phyloP scores from a whole-genome alignment of 2,329 filamentous ascomycete genomes.

The Ophiocordyceps camponoti-leonardi region DNA sequence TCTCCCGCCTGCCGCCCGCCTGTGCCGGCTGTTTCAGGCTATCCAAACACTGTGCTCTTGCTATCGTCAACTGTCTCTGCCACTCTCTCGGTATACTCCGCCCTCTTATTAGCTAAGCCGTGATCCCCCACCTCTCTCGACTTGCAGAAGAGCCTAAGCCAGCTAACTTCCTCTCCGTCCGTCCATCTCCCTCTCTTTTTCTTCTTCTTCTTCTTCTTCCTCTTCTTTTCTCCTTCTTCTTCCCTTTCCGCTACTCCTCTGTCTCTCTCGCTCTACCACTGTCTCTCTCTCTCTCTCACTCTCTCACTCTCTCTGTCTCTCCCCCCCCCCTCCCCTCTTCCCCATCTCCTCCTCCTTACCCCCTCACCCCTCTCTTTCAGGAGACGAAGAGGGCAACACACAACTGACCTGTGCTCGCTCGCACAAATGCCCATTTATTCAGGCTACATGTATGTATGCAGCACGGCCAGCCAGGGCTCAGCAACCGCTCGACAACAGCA shows the following conservation, averaged over 20 bases:
- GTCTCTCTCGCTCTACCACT: background rate
- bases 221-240: background rate
- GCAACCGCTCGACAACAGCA: constrained; percentile 1
- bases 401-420: background rate
- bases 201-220: background rate
- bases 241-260: background rate
- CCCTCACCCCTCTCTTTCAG: background rate
- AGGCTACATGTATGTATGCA: constrained; percentile 1
- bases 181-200: background rate
- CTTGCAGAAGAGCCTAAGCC: constrained; percentile 2
- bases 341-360: too few relatives aligned
- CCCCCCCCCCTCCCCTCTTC: background rate
- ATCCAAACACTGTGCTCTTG: background rate
- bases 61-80: background rate
- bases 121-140: background rate
- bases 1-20: background rate
- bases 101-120: background rate
- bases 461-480: background rate
- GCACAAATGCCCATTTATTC: constrained; percentile 1
- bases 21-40: background rate
- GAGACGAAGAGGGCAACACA: constrained; percentile 1
- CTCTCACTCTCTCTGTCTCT: too few relatives aligned
- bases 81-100: background rate
- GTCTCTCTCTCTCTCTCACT: background rate
- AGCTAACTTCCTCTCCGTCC: background rate